These are phyloP conservation scores for Kurtzmaniella fragi DNA, from an alignment of 805 yeast species.

Conservation along the genomic window DNA sequence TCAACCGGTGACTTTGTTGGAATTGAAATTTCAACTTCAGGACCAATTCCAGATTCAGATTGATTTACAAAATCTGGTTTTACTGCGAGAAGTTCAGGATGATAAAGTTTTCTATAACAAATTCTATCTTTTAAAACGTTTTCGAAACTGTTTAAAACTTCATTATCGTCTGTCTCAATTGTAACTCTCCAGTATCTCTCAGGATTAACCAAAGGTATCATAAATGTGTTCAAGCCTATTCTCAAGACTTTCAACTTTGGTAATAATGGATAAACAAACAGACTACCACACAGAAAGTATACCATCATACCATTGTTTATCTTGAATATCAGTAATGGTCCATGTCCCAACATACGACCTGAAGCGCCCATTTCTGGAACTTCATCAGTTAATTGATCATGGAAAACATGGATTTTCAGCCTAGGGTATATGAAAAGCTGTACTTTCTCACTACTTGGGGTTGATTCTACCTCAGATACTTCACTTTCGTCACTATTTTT, in stretches of 20 bases:
- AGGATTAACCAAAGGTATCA: constrained; percentile 67
- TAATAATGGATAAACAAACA: constrained; percentile 68
- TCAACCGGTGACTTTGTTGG: constrained; percentile 4
- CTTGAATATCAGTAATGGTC: constrained; percentile 55
- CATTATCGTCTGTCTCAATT: constrained; percentile 26
- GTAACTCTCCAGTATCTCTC: constrained; percentile 66
- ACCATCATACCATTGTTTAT: constrained; percentile 53
- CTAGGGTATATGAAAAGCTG: constrained; percentile 28
- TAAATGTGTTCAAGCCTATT: constrained; percentile 42
- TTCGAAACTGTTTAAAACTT: constrained; percentile 23
- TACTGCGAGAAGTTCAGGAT: too few relatives aligned
- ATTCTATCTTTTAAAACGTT: constrained; percentile 36
- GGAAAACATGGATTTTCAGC: constrained; percentile 32
- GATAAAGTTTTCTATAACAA: constrained; percentile 36
- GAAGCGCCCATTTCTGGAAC: constrained; percentile 8
- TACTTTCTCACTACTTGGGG: constrained; percentile 18
- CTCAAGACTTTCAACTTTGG: constrained; percentile 59
- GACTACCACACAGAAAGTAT: constrained; percentile 60
- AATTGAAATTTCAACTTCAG: neutral
- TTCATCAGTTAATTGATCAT: constrained; percentile 21
- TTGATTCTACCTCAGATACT: neutral
- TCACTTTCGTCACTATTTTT: neutral
- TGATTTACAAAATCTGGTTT: too few relatives aligned
- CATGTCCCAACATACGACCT: constrained; percentile 56
- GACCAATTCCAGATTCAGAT: neutral